Conservation (phyloP, 1,284 basidiomycete species). For the Naganishia sp. region DNA sequence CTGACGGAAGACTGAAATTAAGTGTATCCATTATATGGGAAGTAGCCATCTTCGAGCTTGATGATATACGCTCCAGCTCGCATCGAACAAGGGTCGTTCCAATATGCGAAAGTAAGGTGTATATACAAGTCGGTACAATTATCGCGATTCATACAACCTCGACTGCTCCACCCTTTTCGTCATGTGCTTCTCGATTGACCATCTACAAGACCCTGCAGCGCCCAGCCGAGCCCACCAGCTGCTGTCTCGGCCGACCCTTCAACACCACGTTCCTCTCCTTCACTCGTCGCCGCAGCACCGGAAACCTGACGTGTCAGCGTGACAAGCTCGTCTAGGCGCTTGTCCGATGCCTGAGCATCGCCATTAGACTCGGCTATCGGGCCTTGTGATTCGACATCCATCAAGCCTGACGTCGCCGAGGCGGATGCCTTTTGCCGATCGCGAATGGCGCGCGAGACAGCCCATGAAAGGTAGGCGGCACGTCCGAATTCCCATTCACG, state of each 20-base stretch:
- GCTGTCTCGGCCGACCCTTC: not conserved
- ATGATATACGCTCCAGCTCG: too few species aligned
- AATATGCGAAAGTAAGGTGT: too few species aligned
- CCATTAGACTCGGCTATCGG: not conserved
- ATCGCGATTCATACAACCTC: not conserved
- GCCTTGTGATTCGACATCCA: conserved; percentile 1
- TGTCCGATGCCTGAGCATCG: not conserved
- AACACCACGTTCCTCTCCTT: not conserved
- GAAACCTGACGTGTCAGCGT: conserved; percentile 4
- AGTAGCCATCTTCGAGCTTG: too few species aligned
- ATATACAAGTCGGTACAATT: too few species aligned
- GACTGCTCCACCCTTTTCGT: not conserved
- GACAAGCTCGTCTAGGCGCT: conserved; percentile 7
- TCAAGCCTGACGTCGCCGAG: not conserved
- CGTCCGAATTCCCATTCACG: conserved; percentile 53
- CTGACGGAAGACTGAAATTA: too few species aligned
- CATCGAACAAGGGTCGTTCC: too few species aligned
- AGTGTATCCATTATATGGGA: too few species aligned
- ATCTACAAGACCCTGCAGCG: conserved; percentile 1
- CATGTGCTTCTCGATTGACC: not conserved
- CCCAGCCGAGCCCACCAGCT: not conserved
- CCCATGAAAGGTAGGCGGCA: conserved; percentile 53
- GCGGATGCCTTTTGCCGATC: not conserved
- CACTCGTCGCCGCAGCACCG: not conserved
- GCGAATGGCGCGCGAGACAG: conserved; percentile 27